Evolutionary conservation across 208 protist species (phyloP).

Genomic region (Tritrichomonas musculus): DNA sequence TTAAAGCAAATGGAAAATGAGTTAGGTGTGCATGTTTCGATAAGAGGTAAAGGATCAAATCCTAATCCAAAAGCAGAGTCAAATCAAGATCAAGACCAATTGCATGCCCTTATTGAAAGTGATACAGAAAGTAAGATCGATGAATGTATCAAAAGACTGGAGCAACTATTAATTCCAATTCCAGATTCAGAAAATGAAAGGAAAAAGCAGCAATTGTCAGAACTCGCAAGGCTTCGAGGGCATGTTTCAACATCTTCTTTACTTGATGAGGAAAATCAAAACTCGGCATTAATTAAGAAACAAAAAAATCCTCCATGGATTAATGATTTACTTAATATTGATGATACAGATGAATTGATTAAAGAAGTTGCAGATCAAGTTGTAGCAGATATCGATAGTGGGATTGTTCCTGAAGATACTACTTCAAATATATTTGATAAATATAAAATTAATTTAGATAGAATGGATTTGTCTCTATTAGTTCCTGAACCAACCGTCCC

Average conservation of each 20-base stretch:
- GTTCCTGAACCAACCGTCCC: not conserved
- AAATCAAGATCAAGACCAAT: not conserved
- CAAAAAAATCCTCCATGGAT: not conserved
- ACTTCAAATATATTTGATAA: not conserved
- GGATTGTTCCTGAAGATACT: not conserved
- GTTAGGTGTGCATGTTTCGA: not conserved
- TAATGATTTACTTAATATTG: not conserved
- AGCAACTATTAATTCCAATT: not conserved
- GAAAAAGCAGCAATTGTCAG: not conserved
- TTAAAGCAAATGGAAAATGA: not conserved
- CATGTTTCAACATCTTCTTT: not conserved
- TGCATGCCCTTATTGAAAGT: constrained; percentile 9
- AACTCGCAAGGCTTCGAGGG: not conserved
- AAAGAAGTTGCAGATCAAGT: not conserved
- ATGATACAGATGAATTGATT: not conserved
- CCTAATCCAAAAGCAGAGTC: not conserved
- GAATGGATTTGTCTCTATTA: not conserved
- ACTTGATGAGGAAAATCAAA: not conserved
- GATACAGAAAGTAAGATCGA: not conserved
- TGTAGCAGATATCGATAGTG: not conserved
- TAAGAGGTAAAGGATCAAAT: not conserved
- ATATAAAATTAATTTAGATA: not conserved
- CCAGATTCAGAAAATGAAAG: not conserved
- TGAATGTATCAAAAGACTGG: not conserved
- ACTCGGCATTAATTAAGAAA: too few relatives aligned